Evolutionary conservation across 2,329 filamentous ascomycete genomes (phyloP), one percentile per base, ranked within the genome.

Genomic region (Penicillium janthinellum): DNA sequence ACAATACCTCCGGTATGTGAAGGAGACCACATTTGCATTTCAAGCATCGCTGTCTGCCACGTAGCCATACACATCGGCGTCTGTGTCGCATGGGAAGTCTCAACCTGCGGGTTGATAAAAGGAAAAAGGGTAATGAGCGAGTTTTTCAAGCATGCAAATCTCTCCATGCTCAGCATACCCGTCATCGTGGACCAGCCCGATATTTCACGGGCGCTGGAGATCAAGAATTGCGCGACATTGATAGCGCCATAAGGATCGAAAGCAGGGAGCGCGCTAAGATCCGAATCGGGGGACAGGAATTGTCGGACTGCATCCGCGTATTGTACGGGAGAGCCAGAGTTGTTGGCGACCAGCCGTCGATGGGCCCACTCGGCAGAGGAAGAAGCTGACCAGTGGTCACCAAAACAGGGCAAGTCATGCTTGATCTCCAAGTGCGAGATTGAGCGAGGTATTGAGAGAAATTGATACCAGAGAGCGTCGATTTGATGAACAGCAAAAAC

Each of bases 151-250:
- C 75, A 71, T 25, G 73, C 70, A 3, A 79, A 70, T 17, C 77
- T 67, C 54, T 79, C 77, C 39, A 75, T 71, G 58, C 77, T 78
- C 3, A 79, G 68, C 59, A 75, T 71, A 1, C 77, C 77, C 0
- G 76, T 79, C 74, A 79, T 79, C 3, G 76, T 76, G 5, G 75
- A 78, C 77, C 77, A 79, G 28, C 77, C 77, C 1, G 77, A 78
- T 44, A 78, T 72, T 52, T 79, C 77, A 4, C 76, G 73, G 2
- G 77, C 76, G 58, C 75, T 78, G 4, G 77, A 79, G 14, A 78
- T 71, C 10, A 79, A 64, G 49, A 79, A 79, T 25, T 78, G 75
- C 1, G 76, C 71, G 34, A 79, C 75, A 52, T 78, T 79, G 56
- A 79, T 74, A 5, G 77, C 76, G 3, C 77, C 77, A 53, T 78